Evolutionary conservation across 225 moss, liverwort and hornwort genomes (phyloP).

Genomic region (Marchantia polymorpha): DNA sequence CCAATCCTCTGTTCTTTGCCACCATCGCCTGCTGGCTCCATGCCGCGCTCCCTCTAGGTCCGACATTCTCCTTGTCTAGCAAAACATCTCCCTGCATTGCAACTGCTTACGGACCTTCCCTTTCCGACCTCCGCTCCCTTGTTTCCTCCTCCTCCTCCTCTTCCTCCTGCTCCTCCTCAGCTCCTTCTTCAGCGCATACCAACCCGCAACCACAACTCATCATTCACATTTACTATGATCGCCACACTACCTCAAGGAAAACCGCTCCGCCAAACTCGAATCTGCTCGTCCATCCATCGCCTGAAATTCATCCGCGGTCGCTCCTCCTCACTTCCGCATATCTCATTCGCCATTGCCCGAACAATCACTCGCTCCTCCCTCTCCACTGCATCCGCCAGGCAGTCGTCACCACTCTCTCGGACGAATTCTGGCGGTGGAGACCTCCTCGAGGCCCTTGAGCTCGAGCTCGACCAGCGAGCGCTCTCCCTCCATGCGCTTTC

Average conservation of each 20-base stretch:
- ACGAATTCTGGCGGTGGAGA: background rate
- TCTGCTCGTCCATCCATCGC: background rate
- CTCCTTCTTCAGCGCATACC: conserved; percentile 10
- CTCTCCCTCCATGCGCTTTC: background rate
- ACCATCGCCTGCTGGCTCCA: conserved; percentile 22
- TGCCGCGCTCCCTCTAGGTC: conserved; percentile 9
- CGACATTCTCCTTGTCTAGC: conserved; percentile 36
- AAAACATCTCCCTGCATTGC: conserved; percentile 27
- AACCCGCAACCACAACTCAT: conserved; percentile 17
- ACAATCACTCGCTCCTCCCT: background rate
- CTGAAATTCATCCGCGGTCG: background rate
- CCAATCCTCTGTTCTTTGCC: conserved; percentile 17
- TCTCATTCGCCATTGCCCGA: background rate
- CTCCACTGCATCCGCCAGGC: background rate
- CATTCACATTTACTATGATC: background rate
- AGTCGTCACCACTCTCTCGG: background rate
- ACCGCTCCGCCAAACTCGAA: background rate
- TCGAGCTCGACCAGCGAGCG: background rate
- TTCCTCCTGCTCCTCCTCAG: conserved; percentile 8
- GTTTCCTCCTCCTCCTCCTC: background rate
- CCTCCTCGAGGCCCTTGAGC: background rate
- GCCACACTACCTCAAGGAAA: background rate
- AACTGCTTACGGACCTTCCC: background rate
- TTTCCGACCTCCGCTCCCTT: background rate
- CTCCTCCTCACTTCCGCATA: background rate